Base-by-base conservation (phyloP, 2,329 filamentous ascomycete genomes). In the Neofusicoccum cordaticola region DNA sequence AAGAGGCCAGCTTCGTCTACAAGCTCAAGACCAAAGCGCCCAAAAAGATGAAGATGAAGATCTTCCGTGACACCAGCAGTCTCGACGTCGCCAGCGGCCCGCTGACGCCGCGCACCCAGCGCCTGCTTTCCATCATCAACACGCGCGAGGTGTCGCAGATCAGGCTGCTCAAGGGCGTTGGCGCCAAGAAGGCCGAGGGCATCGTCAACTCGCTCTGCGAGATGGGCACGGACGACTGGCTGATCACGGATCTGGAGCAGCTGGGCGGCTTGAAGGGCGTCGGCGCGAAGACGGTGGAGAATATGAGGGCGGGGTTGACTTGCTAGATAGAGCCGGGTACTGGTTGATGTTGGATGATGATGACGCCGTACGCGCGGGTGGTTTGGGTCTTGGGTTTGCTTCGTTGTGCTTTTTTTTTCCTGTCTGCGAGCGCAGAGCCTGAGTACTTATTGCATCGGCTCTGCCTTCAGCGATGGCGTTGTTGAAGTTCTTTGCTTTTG, bases 41-140 rank as follows among this genome's bases (percentile, higher is more conserved):
- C 37, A 75, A 73, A 22, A 77, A 75, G 50, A 63, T 72, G 3
- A 78, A 73, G 66, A 35, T 63, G 62, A 41, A 64, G 64, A 78
- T 79, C 35, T 79, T 78, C 70, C 72, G 75, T 48, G 77, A 79
- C 52, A 41, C 7, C 69, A 17, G 66, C 66, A 8, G 66, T 44
- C n/a, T 44, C 35, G 52, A 44, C 22, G 22, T 42, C 13, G 17
- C 31, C 39, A 22, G 22, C 27, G 41, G 37, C 39, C 48, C 57
- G n/a, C 27, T 22, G 15, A 44, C 51, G 2, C 88, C 88, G 1
- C 82, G 86, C 3, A 88, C 88, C 6, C 82, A 82, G 67, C 84
- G 85, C 66, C 78, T 93, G 2, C 82, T 93, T 2, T 81, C 85
- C 52, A 89, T 92, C 70, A 85, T 93, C 77, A 93, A 93, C 79